Percentiles rank a stretch among this genome's conserved stretches.
Conservation (phyloP, 75 land plant species). For the Larix kaempferi region DNA sequence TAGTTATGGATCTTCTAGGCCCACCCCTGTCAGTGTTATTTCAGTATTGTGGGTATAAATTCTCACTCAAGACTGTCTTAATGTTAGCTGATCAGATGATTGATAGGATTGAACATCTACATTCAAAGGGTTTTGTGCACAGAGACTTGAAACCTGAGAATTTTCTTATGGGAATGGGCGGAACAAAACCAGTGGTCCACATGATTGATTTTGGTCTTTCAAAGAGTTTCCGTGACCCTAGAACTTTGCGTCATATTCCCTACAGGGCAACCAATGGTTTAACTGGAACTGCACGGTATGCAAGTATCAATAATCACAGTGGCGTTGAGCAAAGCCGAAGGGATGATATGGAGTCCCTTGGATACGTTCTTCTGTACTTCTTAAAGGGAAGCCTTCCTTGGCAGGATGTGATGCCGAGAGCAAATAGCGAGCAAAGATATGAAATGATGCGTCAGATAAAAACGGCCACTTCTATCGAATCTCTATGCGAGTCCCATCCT, state of each 20-base stretch:
- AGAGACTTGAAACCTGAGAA: slow-evolving; percentile 91
- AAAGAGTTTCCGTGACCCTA: slow-evolving; percentile 65
- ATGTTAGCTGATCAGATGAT: slow-evolving; percentile 20
- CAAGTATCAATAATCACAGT: too few relatives aligned
- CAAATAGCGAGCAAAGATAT: too few relatives aligned
- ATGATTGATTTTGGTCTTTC: slow-evolving; percentile 88
- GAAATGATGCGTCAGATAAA: too few relatives aligned
- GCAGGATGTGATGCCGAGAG: too few relatives aligned
- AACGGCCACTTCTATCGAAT: too few relatives aligned
- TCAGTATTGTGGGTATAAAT: background rate
- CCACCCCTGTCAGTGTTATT: background rate
- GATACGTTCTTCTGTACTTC: too few relatives aligned
- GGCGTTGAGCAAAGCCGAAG: too few relatives aligned
- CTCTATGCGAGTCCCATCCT: too few relatives aligned
- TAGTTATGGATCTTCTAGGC: background rate
- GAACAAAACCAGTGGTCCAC: slow-evolving; percentile 56
- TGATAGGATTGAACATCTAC: slow-evolving; percentile 74
- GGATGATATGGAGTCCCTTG: too few relatives aligned
- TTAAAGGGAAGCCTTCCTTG: too few relatives aligned
- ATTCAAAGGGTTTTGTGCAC: slow-evolving; percentile 78
- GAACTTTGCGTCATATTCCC: slow-evolving; percentile 67
- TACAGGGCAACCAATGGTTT: slow-evolving; percentile 78
- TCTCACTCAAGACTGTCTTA: background rate
- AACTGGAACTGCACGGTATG: slow-evolving; percentile 82
- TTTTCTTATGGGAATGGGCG: slow-evolving; percentile 88